phyloP scores from a whole-genome alignment of 1,284 basidiomycete genomes.

The Pseudozyma tsukubaensis region DNA sequence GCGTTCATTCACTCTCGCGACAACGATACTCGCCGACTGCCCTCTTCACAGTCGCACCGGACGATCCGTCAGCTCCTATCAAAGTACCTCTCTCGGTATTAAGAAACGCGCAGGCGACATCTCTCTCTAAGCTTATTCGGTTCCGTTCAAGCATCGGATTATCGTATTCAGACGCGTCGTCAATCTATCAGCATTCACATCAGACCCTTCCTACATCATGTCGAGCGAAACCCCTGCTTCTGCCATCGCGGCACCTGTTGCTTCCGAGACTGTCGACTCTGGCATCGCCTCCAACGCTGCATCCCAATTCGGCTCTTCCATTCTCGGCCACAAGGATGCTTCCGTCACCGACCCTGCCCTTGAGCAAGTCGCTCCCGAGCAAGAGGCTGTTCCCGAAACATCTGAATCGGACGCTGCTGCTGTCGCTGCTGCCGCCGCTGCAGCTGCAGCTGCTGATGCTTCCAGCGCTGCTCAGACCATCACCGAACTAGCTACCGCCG shows the following conservation, averaged over 20 bases:
- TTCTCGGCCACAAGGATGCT: conserved; percentile 14
- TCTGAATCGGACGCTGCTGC: conserved; percentile 21
- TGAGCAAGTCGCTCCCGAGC: conserved; percentile 12
- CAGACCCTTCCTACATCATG: conserved; percentile 9
- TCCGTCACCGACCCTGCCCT: conserved; percentile 4
- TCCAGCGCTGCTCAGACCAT: conserved; percentile 47
- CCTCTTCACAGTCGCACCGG: no score
- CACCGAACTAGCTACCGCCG: conserved; percentile 43
- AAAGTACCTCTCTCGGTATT: no score
- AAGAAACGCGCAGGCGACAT: background rate
- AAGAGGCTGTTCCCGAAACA: conserved; percentile 5
- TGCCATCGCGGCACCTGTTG: conserved; percentile 15
- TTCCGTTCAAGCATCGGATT: background rate
- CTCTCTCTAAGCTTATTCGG: background rate
- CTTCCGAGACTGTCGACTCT: conserved; percentile 4
- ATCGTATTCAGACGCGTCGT: no score
- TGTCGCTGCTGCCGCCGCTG: conserved; percentile 24
- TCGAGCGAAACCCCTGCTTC: conserved; percentile 23
- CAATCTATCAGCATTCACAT: background rate
- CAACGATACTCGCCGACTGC: no score
- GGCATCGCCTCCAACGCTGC: conserved; percentile 1
- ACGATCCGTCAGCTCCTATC: no score
- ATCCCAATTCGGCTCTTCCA: conserved; percentile 9
- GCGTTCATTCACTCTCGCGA: no score
- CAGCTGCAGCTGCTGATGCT: conserved; percentile 43